A percentile compares a stretch with the other conserved stretches of the same genome.
Evolutionary conservation across 495 filamentous ascomycete genomes (phyloP).

Genomic region (Tuber calosporum): DNA sequence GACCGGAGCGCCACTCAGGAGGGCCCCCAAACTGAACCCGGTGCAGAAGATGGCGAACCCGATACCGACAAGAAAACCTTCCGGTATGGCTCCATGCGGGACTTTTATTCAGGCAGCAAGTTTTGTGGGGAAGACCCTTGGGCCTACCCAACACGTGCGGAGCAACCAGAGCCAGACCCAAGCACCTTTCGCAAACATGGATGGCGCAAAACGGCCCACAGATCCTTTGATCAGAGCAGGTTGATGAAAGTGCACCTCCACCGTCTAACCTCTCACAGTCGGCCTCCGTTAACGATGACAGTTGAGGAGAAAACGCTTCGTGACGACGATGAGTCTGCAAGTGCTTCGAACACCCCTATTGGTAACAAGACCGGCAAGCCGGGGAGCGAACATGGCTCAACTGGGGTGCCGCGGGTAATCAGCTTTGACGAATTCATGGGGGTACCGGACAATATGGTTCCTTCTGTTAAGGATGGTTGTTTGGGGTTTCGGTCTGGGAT

Average conservation of each 20-base stretch:
- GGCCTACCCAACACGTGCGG: constrained; percentile 14
- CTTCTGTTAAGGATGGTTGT: constrained; percentile 34
- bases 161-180: constrained; percentile 20
- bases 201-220: constrained; percentile 30
- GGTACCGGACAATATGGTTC: constrained; percentile 37
- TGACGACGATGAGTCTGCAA: constrained; percentile 20
- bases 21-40: neutral
- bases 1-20: neutral
- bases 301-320: neutral
- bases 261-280: constrained; percentile 18
- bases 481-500: constrained; percentile 36
- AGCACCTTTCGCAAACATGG: constrained; percentile 25
- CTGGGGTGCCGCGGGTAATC: neutral
- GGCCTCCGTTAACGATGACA: constrained; percentile 10
- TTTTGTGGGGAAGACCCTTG: constrained; percentile 22
- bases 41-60: neutral
- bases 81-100: constrained; percentile 16
- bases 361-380: neutral
- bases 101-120: constrained; percentile 25
- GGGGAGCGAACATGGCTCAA: neutral
- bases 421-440: constrained; percentile 35
- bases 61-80: constrained; percentile 7
- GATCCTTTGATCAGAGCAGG: constrained; percentile 19
- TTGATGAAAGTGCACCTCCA: constrained; percentile 37
- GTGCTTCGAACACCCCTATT: constrained; percentile 13